Conservation (phyloP, 305 asterid species). For the Euphrasia arctica region DNA sequence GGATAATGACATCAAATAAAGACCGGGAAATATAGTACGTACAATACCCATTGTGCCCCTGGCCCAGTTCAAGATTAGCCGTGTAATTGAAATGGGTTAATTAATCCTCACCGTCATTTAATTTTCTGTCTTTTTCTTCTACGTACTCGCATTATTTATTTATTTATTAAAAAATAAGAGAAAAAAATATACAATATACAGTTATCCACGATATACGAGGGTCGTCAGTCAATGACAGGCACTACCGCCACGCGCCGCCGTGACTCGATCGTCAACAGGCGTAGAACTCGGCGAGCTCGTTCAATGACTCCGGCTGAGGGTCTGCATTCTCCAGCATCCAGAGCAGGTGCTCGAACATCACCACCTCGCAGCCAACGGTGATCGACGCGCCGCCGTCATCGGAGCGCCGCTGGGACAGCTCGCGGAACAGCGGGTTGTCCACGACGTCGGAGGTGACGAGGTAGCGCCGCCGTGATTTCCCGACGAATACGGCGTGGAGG, state of each 20-base stretch:
- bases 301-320: slow-evolving; percentile 76
- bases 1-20: no score
- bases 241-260: slow-evolving; percentile 18
- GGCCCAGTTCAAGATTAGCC: slow-evolving; percentile 33
- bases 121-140: slow-evolving; percentile 25
- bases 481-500: slow-evolving; percentile 69
- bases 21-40: no score
- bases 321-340: slow-evolving; percentile 98
- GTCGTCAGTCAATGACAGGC: slow-evolving; percentile 27
- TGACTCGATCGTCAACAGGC: slow-evolving; percentile 41
- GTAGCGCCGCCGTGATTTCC: slow-evolving; percentile 80
- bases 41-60: no score
- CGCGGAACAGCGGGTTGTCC: slow-evolving; percentile 79
- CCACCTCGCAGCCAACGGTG: slow-evolving; percentile 80
- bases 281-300: slow-evolving; percentile 82
- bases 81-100: slow-evolving; percentile 36
- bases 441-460: slow-evolving; percentile 62
- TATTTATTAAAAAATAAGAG: not conserved
- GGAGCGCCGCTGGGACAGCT: slow-evolving; percentile 61
- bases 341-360: slow-evolving; percentile 81
- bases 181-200: slow-evolving; percentile 29
- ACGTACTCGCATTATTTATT: slow-evolving; percentile 31
- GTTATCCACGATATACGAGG: slow-evolving; percentile 29
- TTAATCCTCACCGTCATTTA: slow-evolving; percentile 43
- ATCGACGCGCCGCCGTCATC: slow-evolving; percentile 38